Percentiles rank a stretch among this genome's conserved stretches.
Evolutionary conservation across 495 filamentous ascomycete genomes (phyloP).

Genomic region (Aspergillus funiculosus): DNA sequence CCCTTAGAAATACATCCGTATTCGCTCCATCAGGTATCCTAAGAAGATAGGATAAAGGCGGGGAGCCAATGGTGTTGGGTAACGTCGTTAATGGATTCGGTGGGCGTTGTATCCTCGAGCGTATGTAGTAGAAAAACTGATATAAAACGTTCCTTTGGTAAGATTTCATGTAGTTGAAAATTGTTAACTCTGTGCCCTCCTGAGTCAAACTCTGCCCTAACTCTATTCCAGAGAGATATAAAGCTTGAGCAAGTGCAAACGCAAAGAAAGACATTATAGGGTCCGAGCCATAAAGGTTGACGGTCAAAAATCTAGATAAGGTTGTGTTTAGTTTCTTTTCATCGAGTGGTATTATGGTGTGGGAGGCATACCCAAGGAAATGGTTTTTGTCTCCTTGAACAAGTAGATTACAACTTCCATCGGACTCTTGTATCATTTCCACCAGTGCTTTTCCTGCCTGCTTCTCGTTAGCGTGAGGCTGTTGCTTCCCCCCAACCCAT

Average conservation of each 20-base stretch:
- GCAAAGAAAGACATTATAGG: constrained; percentile 5
- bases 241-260: neutral
- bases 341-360: neutral
- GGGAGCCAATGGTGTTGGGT: neutral
- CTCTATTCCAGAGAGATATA: neutral
- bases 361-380: constrained; percentile 8
- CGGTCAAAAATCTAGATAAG: neutral
- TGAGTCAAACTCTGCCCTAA: constrained; percentile 1
- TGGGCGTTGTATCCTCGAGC: neutral
- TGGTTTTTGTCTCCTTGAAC: neutral
- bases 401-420: neutral
- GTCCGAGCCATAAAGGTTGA: neutral
- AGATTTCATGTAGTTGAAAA: constrained; percentile 2
- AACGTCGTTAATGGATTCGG: neutral
- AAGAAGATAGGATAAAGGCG: constrained; percentile 3
- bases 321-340: neutral
- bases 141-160: neutral
- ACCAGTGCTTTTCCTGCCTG: constrained; percentile 19
- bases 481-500: neutral
- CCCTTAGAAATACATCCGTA: neutral
- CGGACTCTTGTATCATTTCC: constrained; percentile 9
- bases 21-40: neutral
- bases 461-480: constrained; percentile 3
- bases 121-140: constrained; percentile 3
- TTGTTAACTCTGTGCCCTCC: constrained; percentile 1